A percentile compares a stretch with the other conserved stretches of the same genome.
These are phyloP conservation scores for Ramularia collo-cygni DNA, from an alignment of 2,329 filamentous ascomycete genomes.

Conservation along the genomic window DNA sequence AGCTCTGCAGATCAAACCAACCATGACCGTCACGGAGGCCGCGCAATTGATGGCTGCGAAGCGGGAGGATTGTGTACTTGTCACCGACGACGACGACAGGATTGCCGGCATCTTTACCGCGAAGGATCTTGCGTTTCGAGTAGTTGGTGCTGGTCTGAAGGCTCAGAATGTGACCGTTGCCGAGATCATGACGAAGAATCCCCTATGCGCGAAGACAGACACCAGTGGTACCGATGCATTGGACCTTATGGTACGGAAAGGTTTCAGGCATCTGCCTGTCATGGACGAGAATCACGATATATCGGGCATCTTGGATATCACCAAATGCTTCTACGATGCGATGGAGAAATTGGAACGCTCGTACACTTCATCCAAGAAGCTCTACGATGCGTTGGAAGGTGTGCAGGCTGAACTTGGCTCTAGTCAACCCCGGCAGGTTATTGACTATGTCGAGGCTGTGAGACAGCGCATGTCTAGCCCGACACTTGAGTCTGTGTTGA, in stretches of 20 bases:
- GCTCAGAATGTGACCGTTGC: constrained; percentile 85
- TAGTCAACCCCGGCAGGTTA: constrained; percentile 96
- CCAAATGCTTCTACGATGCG: constrained; percentile 98
- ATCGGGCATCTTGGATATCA: constrained; percentile 94
- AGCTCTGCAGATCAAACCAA: constrained; percentile 94
- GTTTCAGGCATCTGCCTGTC: constrained; percentile 92
- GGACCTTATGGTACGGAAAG: constrained; percentile 96
- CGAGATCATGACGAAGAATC: constrained; percentile 99
- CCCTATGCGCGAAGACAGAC: constrained; percentile 91
- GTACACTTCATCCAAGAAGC: constrained; percentile 93
- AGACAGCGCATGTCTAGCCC: constrained; percentile 96
- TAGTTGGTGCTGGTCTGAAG: constrained; percentile 85
- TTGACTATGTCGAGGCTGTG: constrained; percentile 95
- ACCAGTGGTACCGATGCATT: constrained; percentile 96
- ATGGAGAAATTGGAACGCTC: constrained; percentile 99
- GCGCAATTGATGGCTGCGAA: constrained; percentile 99
- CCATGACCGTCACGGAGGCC: constrained; percentile 87
- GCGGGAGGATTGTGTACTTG: constrained; percentile 93
- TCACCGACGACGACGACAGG: constrained; percentile 94
- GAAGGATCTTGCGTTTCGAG: constrained; percentile 95
- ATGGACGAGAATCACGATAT: constrained; percentile 99
- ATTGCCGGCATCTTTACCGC: constrained; percentile 99
- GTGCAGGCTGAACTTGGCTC: constrained; percentile 95
- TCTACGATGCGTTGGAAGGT: constrained; percentile 95
- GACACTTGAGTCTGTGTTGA: constrained; percentile 88